Conservation (phyloP, 805 yeast genomes). For the Torulaspora maleeae region DNA sequence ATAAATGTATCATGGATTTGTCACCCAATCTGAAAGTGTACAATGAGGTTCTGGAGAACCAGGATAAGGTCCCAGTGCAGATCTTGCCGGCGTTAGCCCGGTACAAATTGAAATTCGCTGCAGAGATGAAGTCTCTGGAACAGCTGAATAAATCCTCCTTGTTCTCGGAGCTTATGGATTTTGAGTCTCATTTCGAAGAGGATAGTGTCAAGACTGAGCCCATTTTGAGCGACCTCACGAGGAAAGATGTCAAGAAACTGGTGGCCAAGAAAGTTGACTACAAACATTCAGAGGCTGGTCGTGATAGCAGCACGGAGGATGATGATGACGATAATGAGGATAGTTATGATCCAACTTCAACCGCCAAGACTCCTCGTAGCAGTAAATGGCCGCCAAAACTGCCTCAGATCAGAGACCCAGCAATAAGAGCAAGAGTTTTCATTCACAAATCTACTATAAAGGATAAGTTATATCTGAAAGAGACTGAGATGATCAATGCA, state of each 20-base stretch:
- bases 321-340: slow-evolving; percentile 29
- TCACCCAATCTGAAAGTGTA: slow-evolving; percentile 50
- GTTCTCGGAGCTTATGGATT: slow-evolving; percentile 51
- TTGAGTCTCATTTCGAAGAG: slow-evolving; percentile 29
- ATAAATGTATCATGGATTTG: slow-evolving; percentile 47
- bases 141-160: slow-evolving; percentile 45
- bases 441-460: slow-evolving; percentile 72
- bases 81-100: slow-evolving; percentile 48
- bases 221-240: slow-evolving; percentile 17
- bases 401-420: slow-evolving; percentile 60
- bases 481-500: slow-evolving; percentile 50
- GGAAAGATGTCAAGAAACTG: slow-evolving; percentile 18
- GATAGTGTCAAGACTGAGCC: slow-evolving; percentile 16
- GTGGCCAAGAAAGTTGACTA: slow-evolving; percentile 15
- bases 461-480: slow-evolving; percentile 51
- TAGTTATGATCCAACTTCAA: slow-evolving; percentile 23
- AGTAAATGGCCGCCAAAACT: slow-evolving; percentile 57
- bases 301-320: slow-evolving; percentile 29
- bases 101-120: slow-evolving; percentile 54
- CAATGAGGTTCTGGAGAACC: slow-evolving; percentile 34
- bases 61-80: slow-evolving; percentile 36
- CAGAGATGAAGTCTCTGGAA: slow-evolving; percentile 53
- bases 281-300: slow-evolving; percentile 14
- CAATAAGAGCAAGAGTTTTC: slow-evolving; percentile 65
- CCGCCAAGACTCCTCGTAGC: slow-evolving; percentile 9